phyloP scores from a whole-genome alignment of 179 eudicot genomes.

The Silene coronaria region DNA sequence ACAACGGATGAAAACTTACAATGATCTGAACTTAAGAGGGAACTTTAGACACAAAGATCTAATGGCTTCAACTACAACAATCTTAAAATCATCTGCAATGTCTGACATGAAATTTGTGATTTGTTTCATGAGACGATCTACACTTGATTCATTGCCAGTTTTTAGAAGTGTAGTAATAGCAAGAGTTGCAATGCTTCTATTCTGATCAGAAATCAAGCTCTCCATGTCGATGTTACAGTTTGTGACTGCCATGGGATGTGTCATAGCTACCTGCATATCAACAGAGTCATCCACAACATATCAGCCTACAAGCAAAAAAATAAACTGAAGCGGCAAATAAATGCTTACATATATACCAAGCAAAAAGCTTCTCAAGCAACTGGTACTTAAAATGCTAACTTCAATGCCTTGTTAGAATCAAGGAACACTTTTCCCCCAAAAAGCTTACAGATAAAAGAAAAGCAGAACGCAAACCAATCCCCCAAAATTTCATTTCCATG shows the following conservation, averaged over 20 bases:
- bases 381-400: neutral
- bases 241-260: constrained; percentile 95
- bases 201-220: constrained; percentile 94
- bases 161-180: constrained; percentile 93
- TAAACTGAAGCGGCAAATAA: neutral
- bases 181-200: constrained; percentile 97
- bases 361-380: neutral
- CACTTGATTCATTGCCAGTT: constrained; percentile 96
- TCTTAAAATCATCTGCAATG: constrained; percentile 96
- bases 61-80: constrained; percentile 96
- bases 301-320: neutral
- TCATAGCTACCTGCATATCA: constrained; percentile 83
- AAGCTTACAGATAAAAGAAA: neutral
- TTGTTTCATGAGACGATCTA: constrained; percentile 97
- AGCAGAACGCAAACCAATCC: neutral
- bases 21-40: constrained; percentile 87
- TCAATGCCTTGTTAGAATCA: neutral
- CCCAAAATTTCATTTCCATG: neutral
- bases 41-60: constrained; percentile 90
- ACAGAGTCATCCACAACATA: neutral
- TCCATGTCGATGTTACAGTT: constrained; percentile 99
- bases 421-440: neutral
- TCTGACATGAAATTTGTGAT: constrained; percentile 98
- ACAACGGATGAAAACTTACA: constrained; percentile 46
- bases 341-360: neutral